Base-by-base conservation (phyloP, 2,329 filamentous ascomycete species). In the Venturia pyrina region DNA sequence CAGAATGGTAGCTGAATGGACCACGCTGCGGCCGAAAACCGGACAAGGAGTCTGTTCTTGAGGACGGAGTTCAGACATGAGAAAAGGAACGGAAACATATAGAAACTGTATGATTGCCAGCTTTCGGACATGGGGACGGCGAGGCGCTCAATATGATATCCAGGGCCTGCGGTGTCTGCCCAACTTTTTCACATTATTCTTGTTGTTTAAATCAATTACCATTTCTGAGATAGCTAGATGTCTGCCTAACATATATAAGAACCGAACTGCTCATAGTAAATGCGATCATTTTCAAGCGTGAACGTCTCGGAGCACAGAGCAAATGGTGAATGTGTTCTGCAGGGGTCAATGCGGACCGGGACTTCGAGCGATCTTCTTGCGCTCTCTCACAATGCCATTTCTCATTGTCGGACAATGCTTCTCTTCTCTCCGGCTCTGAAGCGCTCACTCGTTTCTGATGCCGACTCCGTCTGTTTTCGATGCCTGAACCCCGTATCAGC, bases 391-490 rank as follows among this genome's bases (percentile, higher is more conserved):
- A 24, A 37, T 59, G 32, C 28, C 53, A 59, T 19, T 59, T 37
- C 40, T 28, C 37, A 62, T 62, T 62, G 60, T 43, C 60, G 37
- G 40, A 46, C 60, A 21, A 62, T 62, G 60, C 37, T 44, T 46
- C 40, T 44, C 28, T 28, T 62, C 24, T 46, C 60, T 7, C 34
- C 60, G 21, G 37, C 19, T 3, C 8, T 43, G 37, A 62, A 43
- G 37, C 28, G 60, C 28, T 43, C 40, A 15, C 13, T 46, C 40
- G 37, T 62, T 62, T 62, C 63, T 40, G 48, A 53, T 21, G 50
- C 53, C 11, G 63, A 67, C 17, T 56, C 53, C 15, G 15, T 67
- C 32, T 67, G 66, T 56, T 61, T 46, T 15, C 37, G 37, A 60
- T 67, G 66, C 48, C 50, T 63, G 15, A n/a, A 34, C 24, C 48